phyloP scores from a whole-genome alignment of 345 rosid genomes.

The Barbarea vulgaris region DNA sequence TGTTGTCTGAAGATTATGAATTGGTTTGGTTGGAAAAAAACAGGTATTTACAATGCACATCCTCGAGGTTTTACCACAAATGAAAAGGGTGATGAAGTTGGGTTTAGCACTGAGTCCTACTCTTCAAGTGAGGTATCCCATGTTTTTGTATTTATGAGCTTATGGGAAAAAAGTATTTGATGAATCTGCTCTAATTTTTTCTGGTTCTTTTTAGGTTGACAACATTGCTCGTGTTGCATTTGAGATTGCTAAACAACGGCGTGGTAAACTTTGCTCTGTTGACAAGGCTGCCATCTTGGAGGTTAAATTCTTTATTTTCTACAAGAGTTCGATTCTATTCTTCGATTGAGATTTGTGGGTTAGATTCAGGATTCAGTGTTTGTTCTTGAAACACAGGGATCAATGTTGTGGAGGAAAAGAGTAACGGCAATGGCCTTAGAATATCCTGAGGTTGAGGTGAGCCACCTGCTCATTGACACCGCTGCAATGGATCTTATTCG shows the following conservation, averaged over 20 bases:
- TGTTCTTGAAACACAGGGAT: slow-evolving; percentile 11
- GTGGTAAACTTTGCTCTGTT: slow-evolving; percentile 23
- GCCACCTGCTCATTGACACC: slow-evolving; percentile 25
- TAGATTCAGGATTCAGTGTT: neutral
- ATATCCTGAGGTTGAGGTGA: slow-evolving; percentile 34
- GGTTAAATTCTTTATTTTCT: slow-evolving; percentile 3
- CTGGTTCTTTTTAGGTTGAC: slow-evolving; percentile 24
- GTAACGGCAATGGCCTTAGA: slow-evolving; percentile 24
- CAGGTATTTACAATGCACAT: slow-evolving; percentile 27
- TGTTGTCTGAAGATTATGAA: neutral
- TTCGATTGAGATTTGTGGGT: neutral
- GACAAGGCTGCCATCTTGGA: slow-evolving; percentile 28
- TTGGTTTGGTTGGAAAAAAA: neutral
- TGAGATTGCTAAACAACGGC: slow-evolving; percentile 31
- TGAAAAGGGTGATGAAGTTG: slow-evolving; percentile 31
- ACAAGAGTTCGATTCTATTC: too few relatives aligned
- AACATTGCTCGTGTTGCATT: slow-evolving; percentile 36
- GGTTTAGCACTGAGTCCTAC: slow-evolving; percentile 22
- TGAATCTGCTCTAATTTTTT: neutral
- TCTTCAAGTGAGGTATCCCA: slow-evolving; percentile 28
- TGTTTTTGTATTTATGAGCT: neutral
- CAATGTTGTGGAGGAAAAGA: slow-evolving; percentile 34
- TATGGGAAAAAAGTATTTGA: neutral
- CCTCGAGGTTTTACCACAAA: slow-evolving; percentile 31
- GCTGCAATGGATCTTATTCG: slow-evolving; percentile 31